Evolutionary conservation across 108 stramenopile genomes (phyloP), one percentile per base, ranked within the genome.

Genomic region (Skeletonema marinoi): DNA sequence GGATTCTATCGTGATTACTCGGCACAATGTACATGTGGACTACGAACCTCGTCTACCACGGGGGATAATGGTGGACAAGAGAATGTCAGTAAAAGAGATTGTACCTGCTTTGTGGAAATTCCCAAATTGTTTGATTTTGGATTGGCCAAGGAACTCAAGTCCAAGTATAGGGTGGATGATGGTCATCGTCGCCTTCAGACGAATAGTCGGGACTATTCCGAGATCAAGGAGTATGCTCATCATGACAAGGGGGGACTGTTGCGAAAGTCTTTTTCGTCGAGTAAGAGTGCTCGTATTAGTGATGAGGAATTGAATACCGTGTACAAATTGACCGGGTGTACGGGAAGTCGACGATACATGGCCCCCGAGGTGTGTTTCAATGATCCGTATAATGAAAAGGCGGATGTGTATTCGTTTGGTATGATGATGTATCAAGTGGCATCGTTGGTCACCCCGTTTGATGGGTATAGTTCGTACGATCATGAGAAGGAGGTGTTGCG

Each of bases 351-450:
- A 32, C 66, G 67, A 14, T 76, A 83, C 80, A 87, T 89, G 89
- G 84, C 86, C 33, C 86, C 89, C 1, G 89, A 89, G 54, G 83
- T 89, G 31, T 78, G 60, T 16, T n/a, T 70, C 32, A 67, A 74
- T 8, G 54, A 89, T 16, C 51, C 60, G 2, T 89, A 89, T 63
- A 78, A 78, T 71, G 65, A 73, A 10, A 72, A 71, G 46, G 85
- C 82, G 13, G 89, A 89, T 66, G 84, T 85, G 32, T 89, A 88
- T 62, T 77, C 78, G n/a, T 87, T 85, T 54, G 76, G 80, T 14
- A 87, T 87, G 36, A 17, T 85, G 50, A 48, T 85, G 46, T 83
- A 77, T 46, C 84, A 88, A 46, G 74, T 86, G 13, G 29, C 78
- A 56, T 76, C 32, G 21, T 64, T 88, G 42, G 67, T 48, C 12